Evolutionary conservation across 2,329 filamentous ascomycete genomes (phyloP), one percentile per base, ranked within the genome.

Genomic region (Penicillium rolfsii): DNA sequence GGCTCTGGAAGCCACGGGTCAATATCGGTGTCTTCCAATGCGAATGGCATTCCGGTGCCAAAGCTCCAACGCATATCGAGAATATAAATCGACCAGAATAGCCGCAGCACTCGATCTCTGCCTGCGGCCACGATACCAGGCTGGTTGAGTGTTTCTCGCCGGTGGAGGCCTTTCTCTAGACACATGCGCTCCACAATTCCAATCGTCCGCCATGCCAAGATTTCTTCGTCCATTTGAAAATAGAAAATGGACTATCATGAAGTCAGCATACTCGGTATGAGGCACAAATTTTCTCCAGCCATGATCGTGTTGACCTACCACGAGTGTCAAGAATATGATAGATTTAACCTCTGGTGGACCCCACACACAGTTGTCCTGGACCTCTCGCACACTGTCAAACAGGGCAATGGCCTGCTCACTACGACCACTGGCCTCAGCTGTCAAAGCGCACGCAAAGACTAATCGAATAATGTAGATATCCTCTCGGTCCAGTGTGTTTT

Each of bases 51-150:
- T 0, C 93, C 93, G 0, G 91, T 93, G 19, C 89, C 91, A 70
- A 97, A 94, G 60, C 90, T 91, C 91, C 91, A 97, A 52, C 92
- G 84, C 55, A 91, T 84, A 73, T 97, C 93, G n/a, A 96, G 82
- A 0, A 93, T 87, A 70, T 94, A 96, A 19, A 93, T 87, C 1
- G 89, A 89, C 93, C 91, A 97, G 75, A 96, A 96, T 5, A 91
- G 85, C 46, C 89, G 86, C 9, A 93, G 81, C 0, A 89, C 89
- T 41, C 86, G 84, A 53, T 84, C 82, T 14, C 89, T 84, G 55
- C 92, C 89, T 36, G 86, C 82, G n/a, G 89, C 86, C 61, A 89
- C 83, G 9, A 83, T 76, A 38, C 91, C 89, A 16, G 83, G 81
- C 59, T 85, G 85, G 54, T 86, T 81, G 58, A 96, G 83, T 0